A percentile compares a stretch with the other conserved stretches of the same genome.
These are phyloP conservation scores for Pterulicium gracile DNA, from an alignment of 1,284 basidiomycete genomes.

Conservation along the genomic window DNA sequence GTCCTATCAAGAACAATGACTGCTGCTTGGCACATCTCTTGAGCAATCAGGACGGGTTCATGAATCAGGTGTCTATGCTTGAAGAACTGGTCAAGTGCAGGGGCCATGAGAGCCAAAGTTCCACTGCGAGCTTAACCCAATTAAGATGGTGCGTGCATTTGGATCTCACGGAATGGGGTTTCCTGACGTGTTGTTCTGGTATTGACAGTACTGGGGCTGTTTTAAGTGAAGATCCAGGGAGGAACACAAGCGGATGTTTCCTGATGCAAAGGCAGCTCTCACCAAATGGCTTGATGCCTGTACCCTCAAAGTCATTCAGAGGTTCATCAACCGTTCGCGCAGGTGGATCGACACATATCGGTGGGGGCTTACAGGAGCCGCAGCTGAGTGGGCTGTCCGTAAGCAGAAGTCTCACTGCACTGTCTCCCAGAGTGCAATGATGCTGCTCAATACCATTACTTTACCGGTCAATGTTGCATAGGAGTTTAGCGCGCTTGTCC, in stretches of 20 bases:
- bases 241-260: slow-evolving; percentile 17
- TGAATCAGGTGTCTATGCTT: slow-evolving; percentile 1
- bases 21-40: slow-evolving; percentile 2
- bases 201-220: slow-evolving; percentile 20
- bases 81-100: neutral
- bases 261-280: slow-evolving; percentile 17
- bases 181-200: slow-evolving; percentile 4
- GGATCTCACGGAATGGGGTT: no score
- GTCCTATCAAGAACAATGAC: neutral
- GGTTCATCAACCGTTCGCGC: slow-evolving; percentile 19
- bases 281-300: slow-evolving; percentile 16
- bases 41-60: no score
- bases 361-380: slow-evolving; percentile 14
- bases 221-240: slow-evolving; percentile 18
- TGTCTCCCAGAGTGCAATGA: slow-evolving; percentile 14
- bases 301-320: slow-evolving; percentile 16
- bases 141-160: slow-evolving; percentile 17
- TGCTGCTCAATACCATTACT: slow-evolving; percentile 10
- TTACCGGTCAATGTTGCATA: neutral
- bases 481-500: neutral
- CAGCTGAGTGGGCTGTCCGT: slow-evolving; percentile 18
- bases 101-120: no score
- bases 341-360: slow-evolving; percentile 18
- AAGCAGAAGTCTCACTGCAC: slow-evolving; percentile 15
- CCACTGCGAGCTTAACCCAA: slow-evolving; percentile 20